phyloP scores from a whole-genome alignment of 176 grass and related monocot species.

The Bonia amplexicaulis region DNA sequence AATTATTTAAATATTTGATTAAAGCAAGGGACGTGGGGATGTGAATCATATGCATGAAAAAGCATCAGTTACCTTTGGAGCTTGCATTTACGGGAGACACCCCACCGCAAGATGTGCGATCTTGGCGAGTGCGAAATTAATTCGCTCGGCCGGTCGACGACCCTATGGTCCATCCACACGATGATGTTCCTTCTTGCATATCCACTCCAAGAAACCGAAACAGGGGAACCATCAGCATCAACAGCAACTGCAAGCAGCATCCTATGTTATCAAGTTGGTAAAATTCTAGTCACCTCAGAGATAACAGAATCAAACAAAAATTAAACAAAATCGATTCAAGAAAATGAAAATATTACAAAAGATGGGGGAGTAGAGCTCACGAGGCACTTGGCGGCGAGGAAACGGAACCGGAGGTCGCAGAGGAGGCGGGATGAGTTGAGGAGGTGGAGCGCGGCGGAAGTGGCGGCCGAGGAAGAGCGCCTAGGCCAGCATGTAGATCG shows the following conservation, averaged over 20 bases:
- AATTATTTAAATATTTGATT: too few relatives aligned
- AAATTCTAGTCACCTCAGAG: not conserved
- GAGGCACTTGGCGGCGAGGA: constrained; percentile 93
- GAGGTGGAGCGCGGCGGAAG: constrained; percentile 87
- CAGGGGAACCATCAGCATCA: constrained; percentile 77
- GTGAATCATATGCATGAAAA: not conserved
- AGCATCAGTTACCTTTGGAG: constrained; percentile 61
- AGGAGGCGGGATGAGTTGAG: constrained; percentile 73
- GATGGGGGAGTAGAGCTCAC: constrained; percentile 33
- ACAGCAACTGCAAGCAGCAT: constrained; percentile 69
- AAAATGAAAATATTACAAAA: too few relatives aligned
- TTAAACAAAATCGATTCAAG: too few relatives aligned
- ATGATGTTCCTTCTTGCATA: constrained; percentile 91
- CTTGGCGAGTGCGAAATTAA: constrained; percentile 66
- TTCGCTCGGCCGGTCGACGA: constrained; percentile 68
- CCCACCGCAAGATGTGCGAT: too few relatives aligned
- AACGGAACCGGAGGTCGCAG: constrained; percentile 76
- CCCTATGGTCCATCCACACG: constrained; percentile 98
- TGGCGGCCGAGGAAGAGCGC: constrained; percentile 86
- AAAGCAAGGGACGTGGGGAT: too few relatives aligned
- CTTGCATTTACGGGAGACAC: constrained; percentile 92
- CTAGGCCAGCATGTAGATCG: constrained; percentile 94
- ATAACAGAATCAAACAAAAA: too few relatives aligned
- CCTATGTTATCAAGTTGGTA: not conserved
- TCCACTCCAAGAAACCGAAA: constrained; percentile 81